Conservation (phyloP, 1,284 basidiomycete genomes). For the Austroboletus sp. region DNA sequence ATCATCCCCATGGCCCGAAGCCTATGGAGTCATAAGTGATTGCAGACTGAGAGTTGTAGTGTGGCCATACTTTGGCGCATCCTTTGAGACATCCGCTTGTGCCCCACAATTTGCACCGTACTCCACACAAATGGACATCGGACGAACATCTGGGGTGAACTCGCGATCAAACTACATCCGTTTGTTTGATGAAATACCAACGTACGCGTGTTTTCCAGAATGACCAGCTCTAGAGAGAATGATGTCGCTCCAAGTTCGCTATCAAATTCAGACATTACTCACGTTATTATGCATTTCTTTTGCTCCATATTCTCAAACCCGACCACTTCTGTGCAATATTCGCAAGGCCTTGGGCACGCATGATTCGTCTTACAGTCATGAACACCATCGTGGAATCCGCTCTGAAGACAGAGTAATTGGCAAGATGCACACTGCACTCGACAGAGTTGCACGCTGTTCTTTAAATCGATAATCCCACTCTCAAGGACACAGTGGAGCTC, state of each 20-base stretch:
- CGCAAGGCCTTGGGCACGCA: conserved; percentile 39
- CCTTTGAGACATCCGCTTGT: conserved; percentile 42
- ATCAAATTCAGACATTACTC: conserved; percentile 15
- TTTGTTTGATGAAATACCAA: not conserved
- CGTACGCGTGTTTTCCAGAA: conserved; percentile 45
- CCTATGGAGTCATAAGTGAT: conserved; percentile 29
- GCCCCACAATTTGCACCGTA: conserved; percentile 36
- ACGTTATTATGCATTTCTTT: conserved; percentile 40
- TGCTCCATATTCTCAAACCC: conserved; percentile 12
- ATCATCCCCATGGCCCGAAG: conserved; percentile 38
- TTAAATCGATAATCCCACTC: conserved; percentile 38
- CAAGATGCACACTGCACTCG: conserved; percentile 41
- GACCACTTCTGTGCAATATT: conserved; percentile 37
- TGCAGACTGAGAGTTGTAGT: not conserved
- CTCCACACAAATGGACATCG: conserved; percentile 43
- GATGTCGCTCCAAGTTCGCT: not conserved
- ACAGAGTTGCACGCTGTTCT: conserved; percentile 44
- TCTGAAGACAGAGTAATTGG: conserved; percentile 42
- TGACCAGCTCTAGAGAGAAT: conserved; percentile 46
- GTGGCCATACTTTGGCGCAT: conserved; percentile 40
- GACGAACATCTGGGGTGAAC: conserved; percentile 41
- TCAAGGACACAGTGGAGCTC: conserved; percentile 41
- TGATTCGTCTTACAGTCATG: conserved; percentile 50
- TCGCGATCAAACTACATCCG: not conserved
- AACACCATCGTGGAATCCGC: conserved; percentile 38